Evolutionary conservation across 176 grass and related monocot genomes (phyloP).

Genomic region (Elymus sibiricus): DNA sequence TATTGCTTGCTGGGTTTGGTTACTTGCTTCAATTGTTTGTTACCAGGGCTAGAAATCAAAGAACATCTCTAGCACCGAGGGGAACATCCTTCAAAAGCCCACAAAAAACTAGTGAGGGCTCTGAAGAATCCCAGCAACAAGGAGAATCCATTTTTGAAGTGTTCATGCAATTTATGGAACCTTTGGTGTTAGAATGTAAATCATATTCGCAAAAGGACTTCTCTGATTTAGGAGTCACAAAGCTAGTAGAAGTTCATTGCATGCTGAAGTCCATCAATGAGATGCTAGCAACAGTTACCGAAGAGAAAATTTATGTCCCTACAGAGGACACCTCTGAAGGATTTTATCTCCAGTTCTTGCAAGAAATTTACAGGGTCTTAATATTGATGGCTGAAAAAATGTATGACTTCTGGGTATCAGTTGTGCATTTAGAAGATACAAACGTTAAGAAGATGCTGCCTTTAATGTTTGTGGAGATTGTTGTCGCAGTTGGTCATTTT

Average conservation of each 20-base stretch:
- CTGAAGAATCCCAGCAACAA: conserved; percentile 61
- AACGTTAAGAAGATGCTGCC: conserved; percentile 73
- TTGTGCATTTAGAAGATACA: conserved; percentile 44
- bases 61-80: conserved; percentile 22
- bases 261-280: conserved; percentile 93
- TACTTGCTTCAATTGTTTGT: conserved; percentile 84
- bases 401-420: conserved; percentile 77
- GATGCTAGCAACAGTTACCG: conserved; percentile 47
- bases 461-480: conserved; percentile 68
- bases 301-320: conserved; percentile 85
- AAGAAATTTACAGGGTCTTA: conserved; percentile 58
- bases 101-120: conserved; percentile 39
- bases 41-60: conserved; percentile 51
- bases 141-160: conserved; percentile 76
- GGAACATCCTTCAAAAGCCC: neutral
- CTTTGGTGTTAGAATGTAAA: conserved; percentile 72
- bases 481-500: conserved; percentile 62
- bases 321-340: conserved; percentile 77
- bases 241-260: conserved; percentile 79
- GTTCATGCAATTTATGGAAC: conserved; percentile 85
- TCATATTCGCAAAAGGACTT: conserved; percentile 44
- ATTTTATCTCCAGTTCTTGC: conserved; percentile 82
- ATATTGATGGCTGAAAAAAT: conserved; percentile 67
- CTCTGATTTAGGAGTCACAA: conserved; percentile 52
- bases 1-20: conserved; percentile 75